These are phyloP conservation scores for Extremus antarcticus DNA, from an alignment of 495 filamentous ascomycete species.

Conservation along the genomic window DNA sequence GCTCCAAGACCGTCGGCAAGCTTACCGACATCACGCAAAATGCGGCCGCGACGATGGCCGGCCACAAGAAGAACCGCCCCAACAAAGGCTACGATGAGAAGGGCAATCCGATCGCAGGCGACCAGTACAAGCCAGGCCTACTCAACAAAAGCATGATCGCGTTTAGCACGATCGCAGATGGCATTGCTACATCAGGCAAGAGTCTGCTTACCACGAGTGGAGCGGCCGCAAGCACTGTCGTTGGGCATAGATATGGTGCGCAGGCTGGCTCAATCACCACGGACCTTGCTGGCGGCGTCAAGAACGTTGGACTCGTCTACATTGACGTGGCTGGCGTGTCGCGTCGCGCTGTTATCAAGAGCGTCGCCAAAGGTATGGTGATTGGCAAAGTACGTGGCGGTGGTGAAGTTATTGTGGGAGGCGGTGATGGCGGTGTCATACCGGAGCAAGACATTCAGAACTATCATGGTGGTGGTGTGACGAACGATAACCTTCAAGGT, in stretches of 20 bases:
- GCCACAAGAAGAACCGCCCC: slow-evolving; percentile 47
- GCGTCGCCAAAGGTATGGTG: slow-evolving; percentile 96
- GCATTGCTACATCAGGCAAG: slow-evolving; percentile 72
- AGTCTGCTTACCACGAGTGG: slow-evolving; percentile 63
- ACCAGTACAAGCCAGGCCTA: slow-evolving; percentile 73
- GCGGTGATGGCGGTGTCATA: slow-evolving; percentile 55
- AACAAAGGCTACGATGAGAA: slow-evolving; percentile 50
- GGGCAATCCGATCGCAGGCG: slow-evolving; percentile 47
- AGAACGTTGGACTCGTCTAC: slow-evolving; percentile 95
- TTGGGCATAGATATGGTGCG: slow-evolving; percentile 70
- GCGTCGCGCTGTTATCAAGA: slow-evolving; percentile 76
- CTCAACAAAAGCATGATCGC: slow-evolving; percentile 94
- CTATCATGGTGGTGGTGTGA: slow-evolving; percentile 12
- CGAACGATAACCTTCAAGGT: slow-evolving; percentile 16
- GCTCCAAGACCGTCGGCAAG: slow-evolving; percentile 75
- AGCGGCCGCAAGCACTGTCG: slow-evolving; percentile 65
- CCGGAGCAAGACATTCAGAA: slow-evolving; percentile 18
- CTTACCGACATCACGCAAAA: slow-evolving; percentile 77
- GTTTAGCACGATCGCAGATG: slow-evolving; percentile 89
- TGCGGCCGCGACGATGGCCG: slow-evolving; percentile 62
- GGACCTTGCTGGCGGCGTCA: slow-evolving; percentile 71
- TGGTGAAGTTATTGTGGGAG: slow-evolving; percentile 76
- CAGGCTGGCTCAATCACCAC: slow-evolving; percentile 69
- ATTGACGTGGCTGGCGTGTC: slow-evolving; percentile 91
- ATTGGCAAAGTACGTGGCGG: slow-evolving; percentile 76